Conservation (phyloP, 257 asterid species). For the Penstemon davidsonii region DNA sequence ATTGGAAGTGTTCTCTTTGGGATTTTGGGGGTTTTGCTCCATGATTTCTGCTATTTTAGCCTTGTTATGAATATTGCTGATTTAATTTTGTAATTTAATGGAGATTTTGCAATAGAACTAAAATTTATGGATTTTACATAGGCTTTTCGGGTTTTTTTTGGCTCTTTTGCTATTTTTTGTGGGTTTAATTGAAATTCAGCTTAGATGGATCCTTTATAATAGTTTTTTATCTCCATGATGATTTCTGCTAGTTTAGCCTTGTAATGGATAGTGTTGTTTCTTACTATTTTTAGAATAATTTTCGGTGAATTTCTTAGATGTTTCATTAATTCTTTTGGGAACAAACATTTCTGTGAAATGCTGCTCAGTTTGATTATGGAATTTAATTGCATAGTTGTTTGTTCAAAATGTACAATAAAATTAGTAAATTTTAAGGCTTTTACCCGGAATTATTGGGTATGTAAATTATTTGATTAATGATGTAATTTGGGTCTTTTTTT, state of each 20-base stretch:
- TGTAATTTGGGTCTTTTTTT: slow-evolving; percentile 17
- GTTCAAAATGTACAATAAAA: not conserved
- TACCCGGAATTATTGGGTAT: not conserved
- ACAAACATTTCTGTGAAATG: not conserved
- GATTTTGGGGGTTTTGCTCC: slow-evolving; percentile 1
- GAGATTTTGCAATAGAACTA: too few species aligned
- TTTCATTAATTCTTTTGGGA: not conserved
- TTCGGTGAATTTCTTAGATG: not conserved
- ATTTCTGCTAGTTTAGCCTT: too few species aligned
- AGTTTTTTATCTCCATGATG: too few species aligned
- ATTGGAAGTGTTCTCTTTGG: slow-evolving; percentile 6
- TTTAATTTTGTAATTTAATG: too few species aligned
- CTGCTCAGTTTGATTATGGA: slow-evolving; percentile 11
- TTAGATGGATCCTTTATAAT: too few species aligned
- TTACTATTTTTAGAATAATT: too few species aligned
- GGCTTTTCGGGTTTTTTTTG: too few species aligned
- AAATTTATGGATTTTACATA: too few species aligned
- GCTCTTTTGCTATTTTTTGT: too few species aligned
- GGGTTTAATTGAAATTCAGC: too few species aligned
- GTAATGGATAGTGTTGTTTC: too few species aligned
- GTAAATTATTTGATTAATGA: not conserved
- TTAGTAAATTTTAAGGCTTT: not conserved
- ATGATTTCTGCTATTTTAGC: slow-evolving; percentile 5
- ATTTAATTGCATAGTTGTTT: slow-evolving; percentile 11
- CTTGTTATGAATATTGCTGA: not conserved